phyloP scores from a whole-genome alignment of 2,329 filamentous ascomycete species.

The Colletotrichum lini region DNA sequence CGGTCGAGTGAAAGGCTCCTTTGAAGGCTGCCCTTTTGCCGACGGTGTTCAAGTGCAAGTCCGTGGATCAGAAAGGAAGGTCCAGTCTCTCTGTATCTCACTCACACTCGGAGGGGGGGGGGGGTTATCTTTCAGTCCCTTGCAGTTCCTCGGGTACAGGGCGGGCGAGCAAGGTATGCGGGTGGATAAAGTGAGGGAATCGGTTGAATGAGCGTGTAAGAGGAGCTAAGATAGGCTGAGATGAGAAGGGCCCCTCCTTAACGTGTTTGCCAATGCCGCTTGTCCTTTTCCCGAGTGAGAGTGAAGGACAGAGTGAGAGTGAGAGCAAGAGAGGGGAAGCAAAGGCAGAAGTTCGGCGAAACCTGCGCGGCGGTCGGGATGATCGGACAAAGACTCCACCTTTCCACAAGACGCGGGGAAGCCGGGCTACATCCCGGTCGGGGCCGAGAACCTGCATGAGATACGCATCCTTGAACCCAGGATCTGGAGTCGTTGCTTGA shows the following conservation, averaged over 20 bases:
- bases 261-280: conserved; percentile 12
- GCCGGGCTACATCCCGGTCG: conserved; percentile 37
- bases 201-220: conserved; percentile 21
- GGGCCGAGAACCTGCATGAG: conserved; percentile 13
- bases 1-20: conserved; percentile 20
- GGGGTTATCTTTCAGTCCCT: background rate
- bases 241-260: background rate
- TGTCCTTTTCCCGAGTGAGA: background rate
- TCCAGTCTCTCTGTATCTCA: conserved; percentile 4
- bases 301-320: too few relatives aligned
- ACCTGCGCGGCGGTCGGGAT: conserved; percentile 32
- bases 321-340: background rate
- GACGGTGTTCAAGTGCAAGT: background rate
- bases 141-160: conserved; percentile 13
- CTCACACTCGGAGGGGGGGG: too few relatives aligned
- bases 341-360: conserved; percentile 40
- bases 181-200: conserved; percentile 30
- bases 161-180: conserved; percentile 31
- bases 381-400: conserved; percentile 11
- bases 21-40: background rate
- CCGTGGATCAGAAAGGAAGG: conserved; percentile 16
- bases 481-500: background rate
- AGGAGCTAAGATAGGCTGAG: conserved; percentile 34
- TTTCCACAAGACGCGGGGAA: conserved; percentile 30
- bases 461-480: conserved; percentile 9